Base-by-base conservation (phyloP, 805 yeast genomes). In the Ogataea naganishii region DNA sequence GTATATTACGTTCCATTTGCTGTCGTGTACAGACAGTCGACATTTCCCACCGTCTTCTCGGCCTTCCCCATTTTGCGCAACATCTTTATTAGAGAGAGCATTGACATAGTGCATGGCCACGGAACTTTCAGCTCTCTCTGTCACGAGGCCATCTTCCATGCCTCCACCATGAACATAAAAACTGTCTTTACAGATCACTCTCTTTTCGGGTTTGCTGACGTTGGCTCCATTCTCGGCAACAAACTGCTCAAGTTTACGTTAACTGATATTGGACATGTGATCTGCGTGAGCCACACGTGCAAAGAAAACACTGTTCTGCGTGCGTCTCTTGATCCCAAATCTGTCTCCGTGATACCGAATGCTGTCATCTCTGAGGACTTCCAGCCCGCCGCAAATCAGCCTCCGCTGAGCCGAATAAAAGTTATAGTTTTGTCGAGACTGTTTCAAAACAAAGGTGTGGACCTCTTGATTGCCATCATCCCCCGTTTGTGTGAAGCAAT, bases 121-220 rank as follows among this genome's bases (percentile, higher is more conserved):
- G 98, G 94, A 0, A 79, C 95, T 20, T 73, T 83, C 50, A 78
- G 94, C 23, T 71, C 84, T 6, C 56, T 92, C 39, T 83, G 96
- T 26, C 94, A 81, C 39, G 99, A 92, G 50, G 85, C 89, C 0
- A 72, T 92, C 7, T 58, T 88, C n/a, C 97, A 92, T 49, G 96
- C 83, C 0, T 66, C 86, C 23, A 80, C 94, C 1, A 81, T 92
- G 96, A 96, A 96, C 0, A 58, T 89, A 32, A 75, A 73, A 38
- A 85, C 98, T 0, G 89, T 89, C 1, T 80, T 92, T 41, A 92
- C 99, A 0, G 99, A 92, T 50, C 99, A 92, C 50, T 89, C 97
- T 0, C 58, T 92, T 20, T 89, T 86, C 60, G 98, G 97, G 1
- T 92, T 92, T 59, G 82, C 92, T 1, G 88, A 81, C 43, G 72